phyloP scores from a whole-genome alignment of 805 yeast genomes.

The Metschnikowia gruessii region DNA sequence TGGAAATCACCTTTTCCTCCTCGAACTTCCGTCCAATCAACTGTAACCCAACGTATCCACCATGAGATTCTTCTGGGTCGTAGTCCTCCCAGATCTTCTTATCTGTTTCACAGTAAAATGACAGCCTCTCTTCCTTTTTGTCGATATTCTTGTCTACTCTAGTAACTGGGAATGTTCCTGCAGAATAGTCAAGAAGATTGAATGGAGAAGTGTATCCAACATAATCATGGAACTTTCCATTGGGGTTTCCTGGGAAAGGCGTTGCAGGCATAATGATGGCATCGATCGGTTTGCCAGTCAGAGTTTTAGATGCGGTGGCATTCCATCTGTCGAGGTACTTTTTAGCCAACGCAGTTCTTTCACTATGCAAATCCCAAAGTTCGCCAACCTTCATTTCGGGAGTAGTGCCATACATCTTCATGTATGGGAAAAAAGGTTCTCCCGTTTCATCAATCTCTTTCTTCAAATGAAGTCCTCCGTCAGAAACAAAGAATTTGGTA shows the following conservation, averaged over 20 bases:
- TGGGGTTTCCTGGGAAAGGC: constrained; percentile 42
- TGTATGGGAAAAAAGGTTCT: constrained; percentile 41
- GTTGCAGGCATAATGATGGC: constrained; percentile 47
- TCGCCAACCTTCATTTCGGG: constrained; percentile 36
- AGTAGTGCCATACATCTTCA: constrained; percentile 37
- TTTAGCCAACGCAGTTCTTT: constrained; percentile 36
- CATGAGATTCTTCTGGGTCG: constrained; percentile 51
- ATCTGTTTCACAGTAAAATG: constrained; percentile 42
- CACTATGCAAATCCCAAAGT: constrained; percentile 41
- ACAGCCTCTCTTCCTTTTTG: constrained; percentile 17
- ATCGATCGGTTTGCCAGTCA: constrained; percentile 44
- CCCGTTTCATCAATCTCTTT: constrained; percentile 21
- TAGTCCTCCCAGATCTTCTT: constrained; percentile 37
- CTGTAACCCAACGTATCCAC: constrained; percentile 65
- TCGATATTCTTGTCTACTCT: constrained; percentile 48
- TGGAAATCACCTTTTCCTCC: constrained; percentile 58
- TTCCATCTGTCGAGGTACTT: constrained; percentile 34
- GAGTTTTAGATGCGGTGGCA: constrained; percentile 31
- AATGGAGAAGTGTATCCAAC: constrained; percentile 50
- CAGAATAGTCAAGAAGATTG: constrained; percentile 27
- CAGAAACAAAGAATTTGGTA: constrained; percentile 38
- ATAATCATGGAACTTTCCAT: constrained; percentile 30
- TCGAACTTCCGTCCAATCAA: constrained; percentile 56
- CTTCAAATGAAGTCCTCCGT: constrained; percentile 41
- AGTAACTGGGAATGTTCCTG: constrained; percentile 52